phyloP scores from a whole-genome alignment of 352 stramenopile species.

The Pythium phragmitis region DNA sequence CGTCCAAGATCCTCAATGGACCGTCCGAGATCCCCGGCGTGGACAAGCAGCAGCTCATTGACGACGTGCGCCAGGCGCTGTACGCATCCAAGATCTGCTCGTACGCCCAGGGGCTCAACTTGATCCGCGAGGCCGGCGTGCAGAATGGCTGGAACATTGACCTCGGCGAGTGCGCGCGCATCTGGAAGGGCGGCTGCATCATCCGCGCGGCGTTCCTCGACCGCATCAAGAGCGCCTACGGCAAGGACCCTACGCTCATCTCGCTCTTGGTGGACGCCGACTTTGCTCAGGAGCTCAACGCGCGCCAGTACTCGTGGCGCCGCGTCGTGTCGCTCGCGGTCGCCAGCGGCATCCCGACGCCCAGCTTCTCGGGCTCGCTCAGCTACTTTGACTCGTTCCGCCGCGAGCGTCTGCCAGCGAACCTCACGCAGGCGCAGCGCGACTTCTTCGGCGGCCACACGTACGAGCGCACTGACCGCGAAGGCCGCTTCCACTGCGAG shows the following conservation, averaged over 20 bases:
- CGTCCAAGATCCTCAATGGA: constrained; percentile 92
- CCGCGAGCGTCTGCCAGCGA: constrained; percentile 92
- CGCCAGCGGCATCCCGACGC: constrained; percentile 91
- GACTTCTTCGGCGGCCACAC: constrained; percentile 99
- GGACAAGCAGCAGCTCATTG: constrained; percentile 94
- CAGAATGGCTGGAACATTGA: constrained; percentile 97
- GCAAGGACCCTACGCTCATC: constrained; percentile 89
- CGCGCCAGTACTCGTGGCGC: constrained; percentile 94
- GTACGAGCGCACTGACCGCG: constrained; percentile 95
- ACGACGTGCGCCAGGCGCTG: constrained; percentile 95
- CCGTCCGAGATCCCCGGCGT: constrained; percentile 91
- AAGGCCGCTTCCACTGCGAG: constrained; percentile 96
- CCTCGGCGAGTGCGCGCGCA: constrained; percentile 95
- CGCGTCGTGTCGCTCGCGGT: constrained; percentile 96
- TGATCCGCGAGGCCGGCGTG: constrained; percentile 93
- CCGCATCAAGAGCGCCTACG: constrained; percentile 96
- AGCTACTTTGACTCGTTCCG: constrained; percentile 99
- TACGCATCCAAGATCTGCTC: constrained; percentile 99
- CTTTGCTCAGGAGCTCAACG: constrained; percentile 95
- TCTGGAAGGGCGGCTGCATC: constrained; percentile 99
- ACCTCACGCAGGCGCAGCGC: constrained; percentile 98
- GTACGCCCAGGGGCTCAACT: constrained; percentile 96
- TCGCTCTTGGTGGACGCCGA: constrained; percentile 97
- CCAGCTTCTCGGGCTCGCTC: constrained; percentile 92
- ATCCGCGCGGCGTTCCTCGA: constrained; percentile 97